These are phyloP conservation scores for Paxillus ammoniavirescens DNA, from an alignment of 768 basidiomycete species.

Conservation along the genomic window DNA sequence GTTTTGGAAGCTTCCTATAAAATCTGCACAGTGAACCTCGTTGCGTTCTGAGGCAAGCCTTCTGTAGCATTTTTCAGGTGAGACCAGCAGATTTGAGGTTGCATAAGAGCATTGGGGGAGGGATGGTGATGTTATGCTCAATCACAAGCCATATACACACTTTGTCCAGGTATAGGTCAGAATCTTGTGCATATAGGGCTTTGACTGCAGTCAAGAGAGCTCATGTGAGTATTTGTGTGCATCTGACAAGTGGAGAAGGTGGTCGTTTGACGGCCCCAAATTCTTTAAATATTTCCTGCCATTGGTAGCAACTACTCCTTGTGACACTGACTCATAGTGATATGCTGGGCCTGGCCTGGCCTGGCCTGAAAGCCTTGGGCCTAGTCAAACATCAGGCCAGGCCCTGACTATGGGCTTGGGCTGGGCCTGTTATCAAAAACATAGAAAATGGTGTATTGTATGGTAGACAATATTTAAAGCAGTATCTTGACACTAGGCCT, in stretches of 20 bases:
- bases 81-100: constrained; percentile 13
- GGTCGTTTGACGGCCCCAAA: constrained; percentile 10
- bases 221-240: constrained; percentile 13
- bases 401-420: too few species aligned
- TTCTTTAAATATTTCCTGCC: constrained; percentile 22
- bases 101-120: constrained; percentile 10
- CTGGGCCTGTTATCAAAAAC: too few species aligned
- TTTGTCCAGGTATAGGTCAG: constrained; percentile 23
- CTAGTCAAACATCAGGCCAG: too few species aligned
- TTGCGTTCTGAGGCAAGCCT: constrained; percentile 1
- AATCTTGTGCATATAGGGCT: neutral
- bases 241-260: constrained; percentile 19
- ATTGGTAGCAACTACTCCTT: constrained; percentile 22
- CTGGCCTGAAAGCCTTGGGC: too few species aligned
- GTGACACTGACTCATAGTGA: constrained; percentile 22
- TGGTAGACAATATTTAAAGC: too few species aligned
- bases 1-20: too few species aligned
- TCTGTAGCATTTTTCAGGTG: neutral
- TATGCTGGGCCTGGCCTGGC: too few species aligned
- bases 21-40: neutral
- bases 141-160: constrained; percentile 21
- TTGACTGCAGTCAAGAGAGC: constrained; percentile 14
- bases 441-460: too few species aligned
- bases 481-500: too few species aligned
- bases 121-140: constrained; percentile 23